phyloP scores from a whole-genome alignment of 768 basidiomycete genomes.

The Pleurotus giganteus region DNA sequence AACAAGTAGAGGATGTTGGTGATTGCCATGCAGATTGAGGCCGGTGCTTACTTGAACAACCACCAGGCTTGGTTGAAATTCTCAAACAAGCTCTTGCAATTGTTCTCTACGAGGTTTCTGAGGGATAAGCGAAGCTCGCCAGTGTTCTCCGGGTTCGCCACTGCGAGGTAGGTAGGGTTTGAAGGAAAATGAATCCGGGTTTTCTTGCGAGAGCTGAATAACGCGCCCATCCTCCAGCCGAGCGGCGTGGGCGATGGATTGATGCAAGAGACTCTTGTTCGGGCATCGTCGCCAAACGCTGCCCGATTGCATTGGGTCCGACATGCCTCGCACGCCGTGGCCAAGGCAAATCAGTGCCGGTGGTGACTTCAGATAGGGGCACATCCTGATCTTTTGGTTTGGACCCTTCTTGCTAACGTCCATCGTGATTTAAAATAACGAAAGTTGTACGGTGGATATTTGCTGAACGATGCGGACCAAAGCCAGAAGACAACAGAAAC shows the following conservation, averaged over 20 bases:
- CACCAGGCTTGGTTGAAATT: slow-evolving; percentile 48
- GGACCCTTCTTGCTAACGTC: too few relatives aligned
- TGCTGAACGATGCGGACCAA: too few relatives aligned
- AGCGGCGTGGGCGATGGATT: background rate
- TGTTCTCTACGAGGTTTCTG: slow-evolving; percentile 35
- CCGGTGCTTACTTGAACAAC: slow-evolving; percentile 42
- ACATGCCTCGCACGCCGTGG: too few relatives aligned
- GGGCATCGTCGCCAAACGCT: background rate
- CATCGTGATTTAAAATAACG: too few relatives aligned
- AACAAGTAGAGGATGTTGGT: background rate
- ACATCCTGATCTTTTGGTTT: too few relatives aligned
- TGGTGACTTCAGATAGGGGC: too few relatives aligned
- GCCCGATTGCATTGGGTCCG: too few relatives aligned
- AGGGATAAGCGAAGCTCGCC: slow-evolving; percentile 34
- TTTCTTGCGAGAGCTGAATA: slow-evolving; percentile 24
- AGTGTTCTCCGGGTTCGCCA: slow-evolving; percentile 29
- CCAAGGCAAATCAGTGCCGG: too few relatives aligned
- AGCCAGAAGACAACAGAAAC: too few relatives aligned
- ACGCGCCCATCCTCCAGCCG: slow-evolving; percentile 21
- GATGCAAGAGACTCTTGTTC: slow-evolving; percentile 5
- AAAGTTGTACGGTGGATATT: too few relatives aligned
- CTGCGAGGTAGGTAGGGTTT: slow-evolving; percentile 33
- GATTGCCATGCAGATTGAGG: background rate
- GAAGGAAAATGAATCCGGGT: slow-evolving; percentile 35
- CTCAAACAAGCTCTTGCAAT: slow-evolving; percentile 40